Evolutionary conservation across 148 eudicot species (phyloP), one percentile per base, ranked within the genome.

Genomic region (Rhododendron ferrugineum): DNA sequence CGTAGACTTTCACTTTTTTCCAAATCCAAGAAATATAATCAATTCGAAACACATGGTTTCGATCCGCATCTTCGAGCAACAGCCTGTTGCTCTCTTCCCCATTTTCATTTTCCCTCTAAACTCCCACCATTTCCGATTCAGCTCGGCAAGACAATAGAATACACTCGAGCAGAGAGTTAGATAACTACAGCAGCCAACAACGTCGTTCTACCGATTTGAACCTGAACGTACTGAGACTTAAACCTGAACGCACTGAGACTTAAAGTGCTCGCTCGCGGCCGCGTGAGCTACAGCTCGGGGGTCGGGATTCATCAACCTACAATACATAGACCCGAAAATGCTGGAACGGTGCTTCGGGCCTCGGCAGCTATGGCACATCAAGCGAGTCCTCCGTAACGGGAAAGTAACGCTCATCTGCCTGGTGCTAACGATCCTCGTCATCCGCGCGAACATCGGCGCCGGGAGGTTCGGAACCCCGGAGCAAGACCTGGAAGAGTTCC

Each of bases 391-490:
- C 64, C 91, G 90, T 0, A 86, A 91, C 68, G 91, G 92, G 10
- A 96, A 96, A 88, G 85, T 96, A 0, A 93, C 94, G 0, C 40
- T 91, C 16, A 81, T 96, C 14, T 96, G 95, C 78, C 83, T 96
- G 2, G 84, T 90, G 10, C 85, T 96, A 4, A 92, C 96, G 0
- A 79, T 94, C 23, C 44, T 94, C 74, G 90, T 96, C 46, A 89
- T 96, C 44, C 94, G 95, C 10, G 92, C 90, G 0, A 89, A 92
- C 85, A 32, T 93, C 6, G 94, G 98, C 3, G 98, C 96, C 40
- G 96, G 98, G 0, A 93, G 88, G 7, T 95, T 88, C 70, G 98
- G 98, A 0, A 94, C 98, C 5, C 98, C 96, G 10, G 91, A 93
- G 84, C 82, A 88, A 20, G 98, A 94, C 85, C 76, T 94, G 11